Evolutionary conservation across 139 green algal genomes (phyloP), one percentile per base, ranked within the genome.

Genomic region (Tetraselmis striata): DNA sequence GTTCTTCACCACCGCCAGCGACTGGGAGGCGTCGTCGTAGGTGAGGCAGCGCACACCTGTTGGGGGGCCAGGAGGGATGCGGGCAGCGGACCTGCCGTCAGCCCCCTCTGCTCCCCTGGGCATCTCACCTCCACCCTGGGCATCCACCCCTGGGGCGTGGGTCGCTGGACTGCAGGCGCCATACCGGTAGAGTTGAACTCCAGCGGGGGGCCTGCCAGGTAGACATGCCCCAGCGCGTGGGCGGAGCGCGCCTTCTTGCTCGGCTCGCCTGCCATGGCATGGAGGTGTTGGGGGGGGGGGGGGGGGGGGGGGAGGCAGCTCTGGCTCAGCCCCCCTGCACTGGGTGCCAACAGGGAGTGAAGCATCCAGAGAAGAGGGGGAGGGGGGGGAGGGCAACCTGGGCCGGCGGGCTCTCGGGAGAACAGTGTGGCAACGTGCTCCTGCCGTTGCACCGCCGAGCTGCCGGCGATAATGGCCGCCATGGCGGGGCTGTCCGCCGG

Each of bases 11-110:
- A 88, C 88, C 59, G 92, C 76, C 80, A 94, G 83, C 76, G 87
- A 82, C 75, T 74, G 74, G 0, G 81, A 86, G 2, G 83, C 85
- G 59, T 94, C 89, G 81, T 94, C 90, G 79, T 91, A 93, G 1
- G 74, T 79, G 31, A 92, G 82, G 29, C 82, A 77, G 24, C 88
- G 75, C 45, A 92, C 74, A 92, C 90, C 23, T 91, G 83, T 45
- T 82, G 30, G 22, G 92, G 79, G 32, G 81, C 23, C 58, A 88
- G 67, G 0, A n/a, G n/a, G n/a, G n/a, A n/a, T n/a, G n/a, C n/a
- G n/a, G n/a, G n/a, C n/a, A n/a, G n/a, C n/a, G n/a, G n/a, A n/a
- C n/a, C n/a, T n/a, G n/a, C n/a, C n/a, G n/a, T n/a, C n/a, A n/a
- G n/a, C n/a, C n/a, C n/a, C n/a, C n/a, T n/a, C n/a, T n/a, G n/a